These are phyloP conservation scores for Lasiodiplodia citricola DNA, from an alignment of 2,329 filamentous ascomycete genomes.

Conservation along the genomic window DNA sequence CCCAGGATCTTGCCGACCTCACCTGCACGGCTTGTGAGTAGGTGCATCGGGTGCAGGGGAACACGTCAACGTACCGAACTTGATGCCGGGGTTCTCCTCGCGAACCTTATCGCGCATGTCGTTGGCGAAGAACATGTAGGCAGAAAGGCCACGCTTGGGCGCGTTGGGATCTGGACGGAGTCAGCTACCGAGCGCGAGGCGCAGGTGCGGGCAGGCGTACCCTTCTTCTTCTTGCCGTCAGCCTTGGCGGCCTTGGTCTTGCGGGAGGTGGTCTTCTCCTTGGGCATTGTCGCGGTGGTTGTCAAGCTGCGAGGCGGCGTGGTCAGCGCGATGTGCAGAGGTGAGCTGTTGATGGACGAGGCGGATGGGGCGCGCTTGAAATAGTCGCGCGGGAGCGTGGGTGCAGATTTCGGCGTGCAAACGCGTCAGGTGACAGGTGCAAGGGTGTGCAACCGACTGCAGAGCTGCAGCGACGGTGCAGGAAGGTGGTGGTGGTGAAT, in stretches of 20 bases:
- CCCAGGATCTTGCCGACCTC: constrained; percentile 98
- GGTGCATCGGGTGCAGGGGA: constrained; percentile 8
- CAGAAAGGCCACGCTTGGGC: constrained; percentile 98
- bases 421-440: not conserved
- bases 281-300: constrained; percentile 61
- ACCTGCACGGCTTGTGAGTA: constrained; percentile 54
- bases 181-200: constrained; percentile 27
- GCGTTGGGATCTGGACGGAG: constrained; percentile 83
- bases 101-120: constrained; percentile 98
- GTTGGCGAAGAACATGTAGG: constrained; percentile 99
- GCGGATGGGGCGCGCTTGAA: constrained; percentile 8
- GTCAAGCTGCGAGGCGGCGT: constrained; percentile 5
- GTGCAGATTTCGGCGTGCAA: constrained; percentile 10
- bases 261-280: constrained; percentile 67
- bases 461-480: constrained; percentile 10
- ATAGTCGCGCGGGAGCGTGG: constrained; percentile 20
- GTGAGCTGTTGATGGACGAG: not conserved
- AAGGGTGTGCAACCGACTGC: constrained; percentile 14
- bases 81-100: constrained; percentile 97
- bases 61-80: constrained; percentile 71
- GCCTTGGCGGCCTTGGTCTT: constrained; percentile 64
- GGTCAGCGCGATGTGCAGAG: constrained; percentile 15
- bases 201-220: constrained; percentile 44
- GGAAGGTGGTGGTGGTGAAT: not conserved
- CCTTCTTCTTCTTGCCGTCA: constrained; percentile 74